Conservation (phyloP, 768 basidiomycete genomes). For the Boletus reticuloceps region DNA sequence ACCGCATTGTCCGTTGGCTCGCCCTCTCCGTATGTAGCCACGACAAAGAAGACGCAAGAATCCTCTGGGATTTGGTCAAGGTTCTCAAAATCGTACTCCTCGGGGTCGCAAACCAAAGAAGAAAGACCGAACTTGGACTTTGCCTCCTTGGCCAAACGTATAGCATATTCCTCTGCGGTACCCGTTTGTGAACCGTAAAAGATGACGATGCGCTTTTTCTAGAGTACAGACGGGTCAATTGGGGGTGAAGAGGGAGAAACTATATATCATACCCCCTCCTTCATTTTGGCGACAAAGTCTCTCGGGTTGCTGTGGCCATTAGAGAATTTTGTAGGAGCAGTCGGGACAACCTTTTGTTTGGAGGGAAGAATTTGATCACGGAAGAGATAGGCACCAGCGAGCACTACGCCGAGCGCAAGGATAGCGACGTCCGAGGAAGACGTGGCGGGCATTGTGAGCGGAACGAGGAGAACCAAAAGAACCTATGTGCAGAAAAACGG, state of each 20-base stretch:
- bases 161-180: constrained; percentile 97
- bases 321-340: constrained; percentile 40
- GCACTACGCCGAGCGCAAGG: constrained; percentile 68
- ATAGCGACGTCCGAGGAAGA: constrained; percentile 73
- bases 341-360: constrained; percentile 55
- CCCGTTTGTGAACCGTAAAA: constrained; percentile 99
- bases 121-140: constrained; percentile 95
- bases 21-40: constrained; percentile 99
- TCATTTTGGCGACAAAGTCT: constrained; percentile 94
- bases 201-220: constrained; percentile 97
- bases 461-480: background rate
- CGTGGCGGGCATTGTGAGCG: constrained; percentile 50
- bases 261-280: constrained; percentile 68
- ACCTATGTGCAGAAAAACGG: background rate
- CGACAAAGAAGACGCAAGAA: constrained; percentile 87
- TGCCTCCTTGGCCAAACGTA: constrained; percentile 96
- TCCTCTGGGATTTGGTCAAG: constrained; percentile 89
- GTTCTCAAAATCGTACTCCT: constrained; percentile 98
- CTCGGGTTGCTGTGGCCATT: constrained; percentile 86
- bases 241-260: constrained; percentile 4
- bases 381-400: constrained; percentile 81
- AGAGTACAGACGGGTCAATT: constrained; percentile 4
- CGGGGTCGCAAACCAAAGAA: constrained; percentile 95
- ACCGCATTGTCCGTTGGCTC: constrained; percentile 99
- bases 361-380: constrained; percentile 74